These are phyloP conservation scores for Edaphochlamys debaryana DNA, from an alignment of 139 green algal genomes.

Conservation along the genomic window DNA sequence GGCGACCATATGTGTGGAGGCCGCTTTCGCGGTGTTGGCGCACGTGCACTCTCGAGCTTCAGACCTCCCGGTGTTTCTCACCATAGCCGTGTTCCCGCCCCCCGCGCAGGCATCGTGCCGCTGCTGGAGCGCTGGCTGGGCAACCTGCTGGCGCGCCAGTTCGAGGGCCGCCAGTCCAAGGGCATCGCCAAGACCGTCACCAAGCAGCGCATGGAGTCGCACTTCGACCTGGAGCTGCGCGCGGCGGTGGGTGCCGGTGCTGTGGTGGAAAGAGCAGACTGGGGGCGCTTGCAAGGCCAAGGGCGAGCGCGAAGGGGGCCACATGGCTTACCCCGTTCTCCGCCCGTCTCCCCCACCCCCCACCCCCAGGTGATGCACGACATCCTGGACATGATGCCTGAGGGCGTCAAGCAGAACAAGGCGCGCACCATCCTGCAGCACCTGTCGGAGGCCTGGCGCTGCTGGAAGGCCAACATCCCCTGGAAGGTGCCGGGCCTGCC, in stretches of 20 bases:
- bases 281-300: too few relatives aligned
- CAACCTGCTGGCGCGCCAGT: constrained; percentile 99
- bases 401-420: constrained; percentile 85
- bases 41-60: too few relatives aligned
- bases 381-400: constrained; percentile 99
- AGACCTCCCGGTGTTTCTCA: too few relatives aligned
- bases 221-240: constrained; percentile 99
- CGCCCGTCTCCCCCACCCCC: too few relatives aligned
- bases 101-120: constrained; percentile 38
- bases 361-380: constrained; percentile 92
- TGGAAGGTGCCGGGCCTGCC: constrained; percentile 99
- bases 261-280: too few relatives aligned
- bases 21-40: too few relatives aligned
- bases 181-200: constrained; percentile 97
- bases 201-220: constrained; percentile 98
- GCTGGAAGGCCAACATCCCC: constrained; percentile 97
- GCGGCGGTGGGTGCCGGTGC: constrained; percentile 81
- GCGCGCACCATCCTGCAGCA: constrained; percentile 98
- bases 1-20: too few relatives aligned
- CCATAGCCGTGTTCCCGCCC: too few relatives aligned
- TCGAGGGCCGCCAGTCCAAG: constrained; percentile 97
- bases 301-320: too few relatives aligned
- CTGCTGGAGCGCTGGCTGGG: constrained; percentile 99
- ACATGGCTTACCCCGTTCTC: too few relatives aligned
- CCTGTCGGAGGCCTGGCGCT: constrained; percentile 98